These are phyloP conservation scores for Phytophthora palmivora DNA, from an alignment of 352 stramenopile species.

Conservation along the genomic window DNA sequence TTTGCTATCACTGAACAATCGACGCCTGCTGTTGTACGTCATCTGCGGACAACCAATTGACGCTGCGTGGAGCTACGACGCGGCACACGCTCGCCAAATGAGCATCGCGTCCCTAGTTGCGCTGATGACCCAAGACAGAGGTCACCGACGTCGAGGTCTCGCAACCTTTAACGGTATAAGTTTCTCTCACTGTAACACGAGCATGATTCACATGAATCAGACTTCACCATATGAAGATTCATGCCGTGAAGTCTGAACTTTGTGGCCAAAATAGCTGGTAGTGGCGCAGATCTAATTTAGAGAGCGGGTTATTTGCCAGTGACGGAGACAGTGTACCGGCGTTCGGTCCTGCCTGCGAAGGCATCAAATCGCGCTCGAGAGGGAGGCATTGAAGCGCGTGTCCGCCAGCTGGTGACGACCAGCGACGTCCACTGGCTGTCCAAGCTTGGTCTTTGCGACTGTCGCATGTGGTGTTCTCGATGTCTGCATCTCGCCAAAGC, in stretches of 20 bases:
- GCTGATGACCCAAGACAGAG: not conserved
- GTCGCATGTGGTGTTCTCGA: slow-evolving; percentile 27
- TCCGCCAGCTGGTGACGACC: slow-evolving; percentile 7
- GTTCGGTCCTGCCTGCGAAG: slow-evolving; percentile 6
- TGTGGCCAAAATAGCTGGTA: no score
- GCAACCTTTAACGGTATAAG: no score
- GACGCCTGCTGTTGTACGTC: no score
- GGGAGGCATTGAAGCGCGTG: slow-evolving; percentile 12
- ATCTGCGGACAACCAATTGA: slow-evolving; percentile 8
- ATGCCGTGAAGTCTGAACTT: no score
- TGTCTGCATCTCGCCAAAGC: slow-evolving; percentile 8
- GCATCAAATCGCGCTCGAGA: slow-evolving; percentile 24
- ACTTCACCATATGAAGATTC: no score
- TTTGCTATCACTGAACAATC: no score
- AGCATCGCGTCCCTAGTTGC: not conserved
- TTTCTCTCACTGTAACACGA: no score
- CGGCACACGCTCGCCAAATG: slow-evolving; percentile 26
- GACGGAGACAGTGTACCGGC: not conserved
- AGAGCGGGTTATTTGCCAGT: slow-evolving; percentile 4
- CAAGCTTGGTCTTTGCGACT: slow-evolving; percentile 26
- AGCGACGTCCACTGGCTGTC: slow-evolving; percentile 19
- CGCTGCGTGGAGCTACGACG: slow-evolving; percentile 10
- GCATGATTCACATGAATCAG: no score
- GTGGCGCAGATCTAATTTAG: not conserved
- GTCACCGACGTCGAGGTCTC: not conserved